Base-by-base conservation (phyloP, 805 yeast species). In the Wickerhamia fluorescens region DNA sequence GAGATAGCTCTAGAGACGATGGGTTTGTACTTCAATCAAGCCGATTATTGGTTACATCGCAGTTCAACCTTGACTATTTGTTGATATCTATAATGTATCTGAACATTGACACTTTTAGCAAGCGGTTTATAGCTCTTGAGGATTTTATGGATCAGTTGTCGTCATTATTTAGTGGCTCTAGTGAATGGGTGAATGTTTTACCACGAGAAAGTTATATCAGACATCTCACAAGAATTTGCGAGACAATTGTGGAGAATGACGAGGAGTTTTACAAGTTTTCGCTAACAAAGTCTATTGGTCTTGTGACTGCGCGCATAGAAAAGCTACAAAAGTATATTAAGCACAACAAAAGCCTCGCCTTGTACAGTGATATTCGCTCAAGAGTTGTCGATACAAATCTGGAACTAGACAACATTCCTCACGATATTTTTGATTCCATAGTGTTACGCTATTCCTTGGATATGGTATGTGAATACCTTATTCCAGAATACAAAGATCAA, bases 401-500 rank as follows among this genome's bases (percentile, higher is more conserved):
- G 20, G 20, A 18, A 18, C 9, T 18, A 5, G 42, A 42, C 8
- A 45, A 49, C 9, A 58, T 60, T 3, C 61, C 71, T 3, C 40
- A 37, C 3, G 50, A 55, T 6, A 53, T 68, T 1, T 40, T 64
- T n/a, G 36, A 45, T 3, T 42, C 59, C 3, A 54, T 66, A 11
- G 51, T 61, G 12, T 46, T 53, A 10, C 59, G 58, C 30, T 51
- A 64, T 30, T 49, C 79, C 5, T 51, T 76, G 3, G 66, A 69
- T 16, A 48, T 76, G 16, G 35, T 77, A 5, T 64, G 73, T 29
- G 54, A 45, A 3, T 66, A 63, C 36, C 51, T 71, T 2, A 47
- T 50, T 12, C 29, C 39, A 3, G 37, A 34, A n/a, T 46, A 65
- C 23, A 49, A 53, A 27, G 30, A 38, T 1, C 37, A 44, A 22